These are phyloP conservation scores for Filobasidium floriforme DNA, from an alignment of 768 basidiomycete genomes.

Conservation along the genomic window DNA sequence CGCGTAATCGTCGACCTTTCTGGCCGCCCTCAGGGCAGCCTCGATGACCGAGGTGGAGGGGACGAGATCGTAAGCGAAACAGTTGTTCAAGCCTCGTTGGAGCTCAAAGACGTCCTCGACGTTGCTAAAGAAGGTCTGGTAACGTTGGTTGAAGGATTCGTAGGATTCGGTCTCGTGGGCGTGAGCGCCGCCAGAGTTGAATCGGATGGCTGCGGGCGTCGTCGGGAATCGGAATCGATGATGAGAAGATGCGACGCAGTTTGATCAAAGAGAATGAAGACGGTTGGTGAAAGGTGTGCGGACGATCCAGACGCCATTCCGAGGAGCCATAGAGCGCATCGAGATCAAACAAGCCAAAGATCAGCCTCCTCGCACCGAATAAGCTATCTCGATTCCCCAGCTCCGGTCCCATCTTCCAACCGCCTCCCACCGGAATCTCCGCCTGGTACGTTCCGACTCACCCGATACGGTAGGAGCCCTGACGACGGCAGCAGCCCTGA, in stretches of 20 bases:
- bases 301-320: background rate
- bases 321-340: background rate
- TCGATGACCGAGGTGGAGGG: slow-evolving; percentile 41
- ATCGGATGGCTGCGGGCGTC: slow-evolving; percentile 26
- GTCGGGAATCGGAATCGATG: background rate
- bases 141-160: slow-evolving; percentile 88
- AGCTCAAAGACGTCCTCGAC: slow-evolving; percentile 97
- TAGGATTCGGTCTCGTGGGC: slow-evolving; percentile 82
- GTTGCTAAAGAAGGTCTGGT: slow-evolving; percentile 83
- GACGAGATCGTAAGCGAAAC: slow-evolving; percentile 84
- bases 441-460: background rate
- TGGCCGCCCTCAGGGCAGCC: slow-evolving; percentile 37
- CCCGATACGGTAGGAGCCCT: slow-evolving; percentile 17
- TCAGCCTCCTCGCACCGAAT: background rate
- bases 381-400: background rate
- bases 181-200: slow-evolving; percentile 45
- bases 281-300: background rate
- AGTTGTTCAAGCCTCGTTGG: slow-evolving; percentile 98
- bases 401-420: background rate
- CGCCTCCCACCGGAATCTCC: background rate
- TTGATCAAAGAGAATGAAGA: too few relatives aligned
- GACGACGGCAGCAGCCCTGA: slow-evolving; percentile 13
- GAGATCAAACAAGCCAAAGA: background rate
- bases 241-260: background rate
- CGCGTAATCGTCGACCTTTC: slow-evolving; percentile 92